A percentile compares a stretch with the other conserved stretches of the same genome.
phyloP scores from a whole-genome alignment of 345 rosid genomes.

The Cochlearia excelsa region DNA sequence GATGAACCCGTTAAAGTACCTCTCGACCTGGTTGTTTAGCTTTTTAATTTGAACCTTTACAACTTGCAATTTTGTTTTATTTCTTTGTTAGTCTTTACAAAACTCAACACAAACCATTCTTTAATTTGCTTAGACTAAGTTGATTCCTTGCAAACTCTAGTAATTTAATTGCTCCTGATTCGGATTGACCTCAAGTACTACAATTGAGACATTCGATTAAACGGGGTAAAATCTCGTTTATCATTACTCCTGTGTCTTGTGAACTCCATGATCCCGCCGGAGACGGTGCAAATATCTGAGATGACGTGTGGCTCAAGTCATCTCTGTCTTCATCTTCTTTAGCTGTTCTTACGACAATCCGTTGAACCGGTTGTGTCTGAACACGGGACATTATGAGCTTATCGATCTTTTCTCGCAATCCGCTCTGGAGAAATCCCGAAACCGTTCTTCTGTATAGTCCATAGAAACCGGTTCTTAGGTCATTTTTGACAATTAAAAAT shows the following conservation, averaged over 20 bases:
- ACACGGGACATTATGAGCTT: slow-evolving; percentile 48
- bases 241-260: slow-evolving; percentile 42
- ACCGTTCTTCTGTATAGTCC: slow-evolving; percentile 62
- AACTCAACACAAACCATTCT: too few species aligned
- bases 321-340: slow-evolving; percentile 27
- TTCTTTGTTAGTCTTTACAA: too few species aligned
- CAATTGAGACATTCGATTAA: too few species aligned
- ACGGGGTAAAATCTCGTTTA: too few species aligned
- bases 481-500: not conserved
- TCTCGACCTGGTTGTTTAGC: too few species aligned
- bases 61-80: too few species aligned
- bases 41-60: too few species aligned
- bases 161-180: too few species aligned
- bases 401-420: slow-evolving; percentile 66
- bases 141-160: too few species aligned
- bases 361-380: slow-evolving; percentile 38
- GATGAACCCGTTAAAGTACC: too few species aligned
- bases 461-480: not conserved
- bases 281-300: slow-evolving; percentile 38
- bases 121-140: too few species aligned
- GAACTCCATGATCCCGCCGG: slow-evolving; percentile 54
- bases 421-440: slow-evolving; percentile 67
- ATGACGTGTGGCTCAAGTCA: slow-evolving; percentile 39
- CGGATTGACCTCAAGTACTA: too few species aligned
- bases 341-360: not conserved